These are phyloP conservation scores for Trichoderma koningiopsis DNA, from an alignment of 2,329 filamentous ascomycete species.

Conservation along the genomic window DNA sequence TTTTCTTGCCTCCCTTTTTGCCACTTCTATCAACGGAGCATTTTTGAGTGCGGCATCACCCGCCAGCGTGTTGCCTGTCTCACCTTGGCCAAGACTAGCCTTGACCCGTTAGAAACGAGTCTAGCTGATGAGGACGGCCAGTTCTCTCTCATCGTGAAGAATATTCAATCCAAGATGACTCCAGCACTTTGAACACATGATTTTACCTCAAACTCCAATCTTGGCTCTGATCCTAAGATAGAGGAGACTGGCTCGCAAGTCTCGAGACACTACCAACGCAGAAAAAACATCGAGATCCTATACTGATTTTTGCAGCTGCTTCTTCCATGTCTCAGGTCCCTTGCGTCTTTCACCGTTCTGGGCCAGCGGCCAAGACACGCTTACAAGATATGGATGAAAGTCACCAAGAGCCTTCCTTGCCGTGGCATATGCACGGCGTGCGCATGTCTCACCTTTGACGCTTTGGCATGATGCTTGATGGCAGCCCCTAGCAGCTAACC, in stretches of 20 bases:
- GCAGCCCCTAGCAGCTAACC: constrained; percentile 1
- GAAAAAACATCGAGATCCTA: neutral
- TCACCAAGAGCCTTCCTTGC: neutral
- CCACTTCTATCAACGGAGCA: neutral
- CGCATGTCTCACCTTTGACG: constrained; percentile 11
- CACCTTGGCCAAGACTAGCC: neutral
- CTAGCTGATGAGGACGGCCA: neutral
- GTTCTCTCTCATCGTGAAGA: neutral
- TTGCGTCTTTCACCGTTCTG: neutral
- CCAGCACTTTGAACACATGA: neutral
- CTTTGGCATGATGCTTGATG: constrained; percentile 18
- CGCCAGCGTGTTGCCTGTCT: neutral
- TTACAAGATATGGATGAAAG: neutral
- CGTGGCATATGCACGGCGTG: neutral
- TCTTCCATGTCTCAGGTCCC: neutral
- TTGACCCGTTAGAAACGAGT: neutral
- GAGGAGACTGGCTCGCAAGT: neutral
- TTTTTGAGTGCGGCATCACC: constrained; percentile 4
- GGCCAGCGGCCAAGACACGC: neutral
- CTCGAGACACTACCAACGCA: neutral
- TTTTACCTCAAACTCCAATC: neutral
- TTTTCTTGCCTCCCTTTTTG: neutral
- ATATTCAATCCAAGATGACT: neutral
- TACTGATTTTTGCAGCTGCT: neutral
- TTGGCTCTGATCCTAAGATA: neutral